A percentile compares a stretch with the other conserved stretches of the same genome.
Conservation (phyloP, 352 stramenopile species). For the Pythium brachiatum region DNA sequence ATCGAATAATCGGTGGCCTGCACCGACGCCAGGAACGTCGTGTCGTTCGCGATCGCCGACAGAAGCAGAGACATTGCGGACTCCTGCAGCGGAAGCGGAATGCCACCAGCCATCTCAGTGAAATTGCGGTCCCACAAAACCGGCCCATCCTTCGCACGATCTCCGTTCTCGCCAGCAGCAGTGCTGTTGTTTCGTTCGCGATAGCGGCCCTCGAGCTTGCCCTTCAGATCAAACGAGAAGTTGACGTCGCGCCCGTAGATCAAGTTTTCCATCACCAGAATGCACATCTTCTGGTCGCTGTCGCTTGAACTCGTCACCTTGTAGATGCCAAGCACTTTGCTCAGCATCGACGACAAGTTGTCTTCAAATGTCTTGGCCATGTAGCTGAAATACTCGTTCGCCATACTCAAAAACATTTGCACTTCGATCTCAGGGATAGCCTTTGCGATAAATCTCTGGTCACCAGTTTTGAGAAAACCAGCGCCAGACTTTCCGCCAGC, state of each 20-base stretch:
- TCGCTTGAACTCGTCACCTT: constrained; percentile 77
- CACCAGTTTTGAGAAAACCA: constrained; percentile 82
- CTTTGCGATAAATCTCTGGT: constrained; percentile 87
- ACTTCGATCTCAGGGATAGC: constrained; percentile 84
- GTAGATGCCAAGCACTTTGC: constrained; percentile 86
- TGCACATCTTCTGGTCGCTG: constrained; percentile 77
- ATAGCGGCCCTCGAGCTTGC: constrained; percentile 86
- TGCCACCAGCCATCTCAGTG: constrained; percentile 77
- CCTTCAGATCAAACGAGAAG: constrained; percentile 87
- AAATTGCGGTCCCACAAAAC: constrained; percentile 89
- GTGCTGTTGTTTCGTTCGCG: constrained; percentile 29
- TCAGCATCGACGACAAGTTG: constrained; percentile 84
- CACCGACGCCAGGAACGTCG: constrained; percentile 76
- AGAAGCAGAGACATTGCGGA: constrained; percentile 77
- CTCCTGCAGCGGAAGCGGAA: constrained; percentile 80
- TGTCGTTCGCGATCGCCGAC: constrained; percentile 85
- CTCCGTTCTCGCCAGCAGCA: background rate
- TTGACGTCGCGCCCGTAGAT: constrained; percentile 84
- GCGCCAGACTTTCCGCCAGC: constrained; percentile 84
- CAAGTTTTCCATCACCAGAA: constrained; percentile 89
- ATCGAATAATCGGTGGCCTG: constrained; percentile 89
- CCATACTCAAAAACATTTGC: constrained; percentile 89
- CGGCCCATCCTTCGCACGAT: constrained; percentile 29
- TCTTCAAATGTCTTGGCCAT: constrained; percentile 88
- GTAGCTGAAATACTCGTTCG: constrained; percentile 88